Evolutionary conservation across 2,329 filamentous ascomycete genomes (phyloP).

Genomic region (Cercospora berteroae): DNA sequence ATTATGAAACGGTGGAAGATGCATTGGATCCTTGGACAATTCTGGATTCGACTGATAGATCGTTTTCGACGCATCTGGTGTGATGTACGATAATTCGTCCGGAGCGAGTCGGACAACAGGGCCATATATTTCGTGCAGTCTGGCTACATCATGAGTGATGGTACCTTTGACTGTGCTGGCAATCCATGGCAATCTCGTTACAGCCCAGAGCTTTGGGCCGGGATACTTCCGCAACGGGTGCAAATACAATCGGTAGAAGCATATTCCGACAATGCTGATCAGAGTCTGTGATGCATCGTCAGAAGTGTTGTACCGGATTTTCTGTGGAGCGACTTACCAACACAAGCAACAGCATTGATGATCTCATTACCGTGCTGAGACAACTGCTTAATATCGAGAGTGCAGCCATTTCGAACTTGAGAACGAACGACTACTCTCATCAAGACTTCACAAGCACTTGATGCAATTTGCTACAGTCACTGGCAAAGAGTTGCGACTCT

Average conservation of each 20-base stretch:
- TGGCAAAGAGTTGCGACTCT: background rate
- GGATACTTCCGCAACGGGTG: conserved; percentile 45
- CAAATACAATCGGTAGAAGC: conserved; percentile 43
- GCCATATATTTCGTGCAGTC: conserved; percentile 66
- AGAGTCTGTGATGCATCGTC: background rate
- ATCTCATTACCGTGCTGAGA: background rate
- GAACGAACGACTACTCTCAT: background rate
- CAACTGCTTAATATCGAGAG: background rate
- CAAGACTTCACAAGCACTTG: background rate
- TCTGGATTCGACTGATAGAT: background rate
- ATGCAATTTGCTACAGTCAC: background rate
- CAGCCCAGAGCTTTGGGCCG: conserved; percentile 36
- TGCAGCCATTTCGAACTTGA: background rate
- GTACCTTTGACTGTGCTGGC: background rate
- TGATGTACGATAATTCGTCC: background rate
- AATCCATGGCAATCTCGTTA: conserved; percentile 17
- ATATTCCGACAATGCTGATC: background rate
- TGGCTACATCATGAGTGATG: background rate
- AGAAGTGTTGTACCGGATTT: background rate
- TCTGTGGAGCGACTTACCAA: background rate
- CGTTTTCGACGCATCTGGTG: background rate
- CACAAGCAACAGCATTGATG: background rate
- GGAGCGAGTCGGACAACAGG: background rate
- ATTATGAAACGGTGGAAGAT: background rate
- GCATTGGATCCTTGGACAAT: background rate